Evolutionary conservation across 2,329 filamentous ascomycete species (phyloP).

Genomic region (Trichoderma sp.): DNA sequence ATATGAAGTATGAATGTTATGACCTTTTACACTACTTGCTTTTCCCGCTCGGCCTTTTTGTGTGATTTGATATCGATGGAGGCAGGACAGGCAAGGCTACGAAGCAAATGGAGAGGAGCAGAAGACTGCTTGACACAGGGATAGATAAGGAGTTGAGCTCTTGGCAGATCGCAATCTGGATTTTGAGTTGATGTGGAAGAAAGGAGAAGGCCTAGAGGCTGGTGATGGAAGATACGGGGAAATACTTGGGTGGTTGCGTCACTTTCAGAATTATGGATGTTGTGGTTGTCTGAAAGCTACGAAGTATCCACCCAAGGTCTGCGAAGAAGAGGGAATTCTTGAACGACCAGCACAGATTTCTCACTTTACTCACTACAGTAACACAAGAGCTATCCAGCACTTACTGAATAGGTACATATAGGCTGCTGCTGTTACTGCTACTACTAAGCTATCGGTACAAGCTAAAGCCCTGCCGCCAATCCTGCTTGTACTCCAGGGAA

Average conservation of each 20-base stretch:
- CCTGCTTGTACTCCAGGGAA: not conserved
- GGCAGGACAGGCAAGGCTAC: not conserved
- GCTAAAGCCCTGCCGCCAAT: no score
- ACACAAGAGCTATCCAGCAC: no score
- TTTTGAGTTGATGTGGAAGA: not conserved
- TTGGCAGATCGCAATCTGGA: constrained; percentile 22
- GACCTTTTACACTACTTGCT: not conserved
- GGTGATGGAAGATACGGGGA: not conserved
- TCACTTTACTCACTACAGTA: no score
- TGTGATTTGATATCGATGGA: not conserved
- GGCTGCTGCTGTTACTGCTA: no score
- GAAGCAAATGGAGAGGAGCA: not conserved
- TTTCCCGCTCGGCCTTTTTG: not conserved
- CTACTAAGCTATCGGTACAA: no score
- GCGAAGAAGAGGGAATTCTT: no score
- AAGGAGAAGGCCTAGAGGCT: not conserved
- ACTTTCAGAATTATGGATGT: not conserved
- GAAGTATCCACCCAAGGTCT: no score
- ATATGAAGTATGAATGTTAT: constrained; percentile 10
- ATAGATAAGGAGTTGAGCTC: not conserved
- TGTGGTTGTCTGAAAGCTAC: not conserved
- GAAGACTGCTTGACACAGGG: not conserved
- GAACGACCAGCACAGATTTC: no score
- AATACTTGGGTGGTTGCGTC: not conserved
- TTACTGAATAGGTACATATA: no score